phyloP scores from a whole-genome alignment of 805 yeast species.

The Maudiozyma turicensis region DNA sequence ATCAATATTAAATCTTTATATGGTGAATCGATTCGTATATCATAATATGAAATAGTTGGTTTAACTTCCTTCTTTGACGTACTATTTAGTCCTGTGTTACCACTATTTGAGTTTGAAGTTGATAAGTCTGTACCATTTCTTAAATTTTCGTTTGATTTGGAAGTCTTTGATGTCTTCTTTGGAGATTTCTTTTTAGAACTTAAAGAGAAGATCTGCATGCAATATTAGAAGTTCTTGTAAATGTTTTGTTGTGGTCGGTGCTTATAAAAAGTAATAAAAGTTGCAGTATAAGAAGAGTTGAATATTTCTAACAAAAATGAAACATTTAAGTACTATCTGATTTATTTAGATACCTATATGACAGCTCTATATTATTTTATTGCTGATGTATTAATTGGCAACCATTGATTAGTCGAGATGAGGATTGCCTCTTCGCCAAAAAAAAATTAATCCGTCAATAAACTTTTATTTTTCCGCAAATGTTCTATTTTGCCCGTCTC shows the following conservation, averaged over 20 bases:
- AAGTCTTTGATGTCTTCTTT: neutral
- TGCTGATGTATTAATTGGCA: too few species aligned
- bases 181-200: neutral
- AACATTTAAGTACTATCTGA: too few species aligned
- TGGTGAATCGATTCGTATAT: slow-evolving; percentile 29
- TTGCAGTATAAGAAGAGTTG: too few species aligned
- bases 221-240: neutral
- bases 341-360: too few species aligned
- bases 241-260: neutral
- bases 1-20: slow-evolving; percentile 59
- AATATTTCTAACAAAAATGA: too few species aligned
- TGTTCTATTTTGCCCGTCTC: too few species aligned
- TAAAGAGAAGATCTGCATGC: slow-evolving; percentile 1
- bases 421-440: too few species aligned
- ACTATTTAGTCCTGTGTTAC: neutral
- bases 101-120: too few species aligned
- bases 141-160: neutral
- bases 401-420: too few species aligned
- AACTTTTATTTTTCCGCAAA: too few species aligned
- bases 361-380: too few species aligned
- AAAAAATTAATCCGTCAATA: too few species aligned
- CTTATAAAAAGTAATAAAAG: neutral
- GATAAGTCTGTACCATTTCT: neutral
- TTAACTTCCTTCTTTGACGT: slow-evolving; percentile 1
- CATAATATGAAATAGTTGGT: slow-evolving; percentile 19